phyloP scores from a whole-genome alignment of 805 yeast species.

The Maudiozyma turicensis region DNA sequence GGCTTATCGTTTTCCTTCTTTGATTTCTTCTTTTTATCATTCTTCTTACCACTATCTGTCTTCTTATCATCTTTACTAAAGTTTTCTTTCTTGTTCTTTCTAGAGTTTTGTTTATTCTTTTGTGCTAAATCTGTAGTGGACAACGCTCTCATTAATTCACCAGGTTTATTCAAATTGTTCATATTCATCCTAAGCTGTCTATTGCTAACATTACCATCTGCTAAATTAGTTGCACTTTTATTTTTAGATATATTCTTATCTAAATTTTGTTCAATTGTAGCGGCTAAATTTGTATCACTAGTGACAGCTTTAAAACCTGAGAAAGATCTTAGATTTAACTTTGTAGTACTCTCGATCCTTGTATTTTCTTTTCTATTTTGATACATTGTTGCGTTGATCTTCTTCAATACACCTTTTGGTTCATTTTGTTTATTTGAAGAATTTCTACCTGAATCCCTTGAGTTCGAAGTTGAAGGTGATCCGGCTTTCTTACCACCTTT shows the following conservation, averaged over 20 bases:
- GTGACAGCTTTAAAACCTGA: slow-evolving; percentile 24
- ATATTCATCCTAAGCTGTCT: not conserved
- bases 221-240: not conserved
- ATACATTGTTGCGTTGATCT: slow-evolving; percentile 21
- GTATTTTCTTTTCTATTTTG: slow-evolving; percentile 26
- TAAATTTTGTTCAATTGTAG: not conserved
- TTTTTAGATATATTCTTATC: not conserved
- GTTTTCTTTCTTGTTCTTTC: not conserved
- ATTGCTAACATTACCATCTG: not conserved
- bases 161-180: not conserved
- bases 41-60: not conserved
- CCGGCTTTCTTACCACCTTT: slow-evolving; percentile 5
- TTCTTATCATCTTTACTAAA: not conserved
- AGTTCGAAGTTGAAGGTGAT: not conserved
- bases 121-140: not conserved
- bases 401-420: slow-evolving; percentile 17
- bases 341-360: slow-evolving; percentile 34
- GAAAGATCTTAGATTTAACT: slow-evolving; percentile 32
- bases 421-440: not conserved
- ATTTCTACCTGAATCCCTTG: not conserved
- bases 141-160: not conserved
- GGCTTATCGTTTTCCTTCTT: not conserved
- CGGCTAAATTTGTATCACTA: not conserved
- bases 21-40: not conserved
- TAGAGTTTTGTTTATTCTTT: not conserved